phyloP scores from a whole-genome alignment of 345 rosid genomes.

The Citrus mangshanensis region DNA sequence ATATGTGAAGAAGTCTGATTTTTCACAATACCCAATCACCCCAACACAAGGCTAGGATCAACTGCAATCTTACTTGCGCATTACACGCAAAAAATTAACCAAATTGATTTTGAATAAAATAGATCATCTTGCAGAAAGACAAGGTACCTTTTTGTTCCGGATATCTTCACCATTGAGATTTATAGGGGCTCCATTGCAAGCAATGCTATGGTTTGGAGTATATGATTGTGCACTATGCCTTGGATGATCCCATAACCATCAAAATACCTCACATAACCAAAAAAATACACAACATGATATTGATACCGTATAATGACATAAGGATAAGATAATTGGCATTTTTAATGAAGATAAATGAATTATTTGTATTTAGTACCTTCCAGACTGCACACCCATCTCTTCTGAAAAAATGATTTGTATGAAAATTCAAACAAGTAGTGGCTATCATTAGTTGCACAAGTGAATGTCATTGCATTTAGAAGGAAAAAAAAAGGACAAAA shows the following conservation, averaged over 20 bases:
- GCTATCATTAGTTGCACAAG: constrained; percentile 1
- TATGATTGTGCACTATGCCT: constrained; percentile 71
- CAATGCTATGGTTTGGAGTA: constrained; percentile 70
- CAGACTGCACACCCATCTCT: constrained; percentile 35
- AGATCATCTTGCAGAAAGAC: too few relatives aligned
- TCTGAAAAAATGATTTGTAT: constrained; percentile 69
- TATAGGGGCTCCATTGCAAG: constrained; percentile 83
- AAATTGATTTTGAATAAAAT: background rate
- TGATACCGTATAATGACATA: too few relatives aligned
- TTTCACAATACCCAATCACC: too few relatives aligned
- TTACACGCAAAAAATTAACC: background rate
- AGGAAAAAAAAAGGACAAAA: background rate
- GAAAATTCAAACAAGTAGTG: constrained; percentile 16
- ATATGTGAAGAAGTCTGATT: too few relatives aligned
- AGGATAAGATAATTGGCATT: too few relatives aligned
- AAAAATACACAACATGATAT: too few relatives aligned
- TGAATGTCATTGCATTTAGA: background rate
- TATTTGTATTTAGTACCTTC: background rate
- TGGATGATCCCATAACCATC: constrained; percentile 80
- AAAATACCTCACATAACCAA: constrained; percentile 44
- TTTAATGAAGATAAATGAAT: too few relatives aligned
- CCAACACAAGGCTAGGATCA: too few relatives aligned
- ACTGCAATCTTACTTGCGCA: background rate
- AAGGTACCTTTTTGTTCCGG: too few relatives aligned
- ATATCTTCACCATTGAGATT: constrained; percentile 50